Evolutionary conservation across 2,329 filamentous ascomycete genomes (phyloP).

Genomic region (Fusarium sambucinum): DNA sequence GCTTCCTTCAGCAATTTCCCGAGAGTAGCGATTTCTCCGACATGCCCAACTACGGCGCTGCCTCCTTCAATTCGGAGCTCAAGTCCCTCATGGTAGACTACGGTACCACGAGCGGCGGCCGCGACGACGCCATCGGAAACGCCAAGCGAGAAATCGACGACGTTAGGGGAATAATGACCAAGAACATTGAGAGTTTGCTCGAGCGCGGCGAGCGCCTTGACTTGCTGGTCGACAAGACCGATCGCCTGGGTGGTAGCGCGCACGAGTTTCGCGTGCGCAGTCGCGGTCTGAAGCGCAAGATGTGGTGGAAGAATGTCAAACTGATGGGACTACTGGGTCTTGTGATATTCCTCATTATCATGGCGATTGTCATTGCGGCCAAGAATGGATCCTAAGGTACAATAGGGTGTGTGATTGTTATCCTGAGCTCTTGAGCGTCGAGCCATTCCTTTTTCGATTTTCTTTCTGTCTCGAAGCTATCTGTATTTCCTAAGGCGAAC

Average conservation of each 20-base stretch:
- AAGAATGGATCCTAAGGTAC: constrained; percentile 55
- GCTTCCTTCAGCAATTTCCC: constrained; percentile 80
- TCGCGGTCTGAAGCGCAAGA: constrained; percentile 85
- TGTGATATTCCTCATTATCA: constrained; percentile 71
- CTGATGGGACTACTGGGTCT: constrained; percentile 84
- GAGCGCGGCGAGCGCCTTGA: constrained; percentile 95
- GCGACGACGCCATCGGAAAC: constrained; percentile 84
- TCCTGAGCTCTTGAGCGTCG: constrained; percentile 10
- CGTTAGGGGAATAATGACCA: constrained; percentile 92
- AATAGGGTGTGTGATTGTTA: constrained; percentile 2
- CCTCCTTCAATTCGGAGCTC: constrained; percentile 84
- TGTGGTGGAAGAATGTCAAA: constrained; percentile 99
- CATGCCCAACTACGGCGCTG: constrained; percentile 90
- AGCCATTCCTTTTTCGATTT: constrained; percentile 36
- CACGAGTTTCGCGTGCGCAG: constrained; percentile 91
- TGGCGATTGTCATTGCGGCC: constrained; percentile 66
- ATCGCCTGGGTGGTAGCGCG: constrained; percentile 87
- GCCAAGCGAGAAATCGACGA: constrained; percentile 93
- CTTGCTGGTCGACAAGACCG: constrained; percentile 95
- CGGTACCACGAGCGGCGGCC: constrained; percentile 79
- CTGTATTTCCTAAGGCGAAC: constrained; percentile 40
- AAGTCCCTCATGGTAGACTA: constrained; percentile 84
- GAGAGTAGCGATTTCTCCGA: constrained; percentile 77
- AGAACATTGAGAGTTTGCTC: constrained; percentile 90
- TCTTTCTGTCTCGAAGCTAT: constrained; percentile 35